Base-by-base conservation (phyloP, 202 grass and related monocot species). In the Panicum virgatum region DNA sequence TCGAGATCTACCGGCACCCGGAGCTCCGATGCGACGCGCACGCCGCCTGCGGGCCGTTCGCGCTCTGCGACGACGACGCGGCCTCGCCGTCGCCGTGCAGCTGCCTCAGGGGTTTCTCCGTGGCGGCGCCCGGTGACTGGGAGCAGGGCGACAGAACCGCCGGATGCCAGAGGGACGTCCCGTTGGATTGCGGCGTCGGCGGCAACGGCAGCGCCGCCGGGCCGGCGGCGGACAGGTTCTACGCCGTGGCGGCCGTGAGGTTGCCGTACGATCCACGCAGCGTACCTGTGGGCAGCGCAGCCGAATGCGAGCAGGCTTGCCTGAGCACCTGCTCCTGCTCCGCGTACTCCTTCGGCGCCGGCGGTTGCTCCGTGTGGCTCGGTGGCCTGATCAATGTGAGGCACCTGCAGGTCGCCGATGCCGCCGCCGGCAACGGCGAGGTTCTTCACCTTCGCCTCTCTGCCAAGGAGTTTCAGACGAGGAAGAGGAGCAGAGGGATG, bases 291-390 rank as follows among this genome's bases (percentile, higher is more conserved):
- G 40, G 26, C 1, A 73, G 73, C 37, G 54, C 27, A 12, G 64
- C 43, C 10, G 64, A 72, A 1, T 88, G 80, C 34, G 7, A 42
- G 72, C 27, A 15, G 56, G 25, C 64, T 45, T 88, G 86, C 47
- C 36, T 83, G 67, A 78, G 12, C 19, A 57, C 72, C 30, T 88
- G 86, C 74, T 88, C 86, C 30, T 88, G 80, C 26, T 44, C 56
- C 1, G 73, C 73, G 2, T 88, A 77, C 18, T 82, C 62, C 13
- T 76, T 66, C 12, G 71, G 73, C 5, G 3, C 1, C 7, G 15
- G 68, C 4, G 36, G 51, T 3, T 88, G 86, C 32, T 58, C 16
- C 12, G 25, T 79, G 1, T 84, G 86, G 86, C 10, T 84, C 19
- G 86, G 22, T 1, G 53, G 57, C 1, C 40, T 88, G 27, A 5